These are phyloP conservation scores for Candida incommunis DNA, from an alignment of 805 yeast species.

Conservation along the genomic window DNA sequence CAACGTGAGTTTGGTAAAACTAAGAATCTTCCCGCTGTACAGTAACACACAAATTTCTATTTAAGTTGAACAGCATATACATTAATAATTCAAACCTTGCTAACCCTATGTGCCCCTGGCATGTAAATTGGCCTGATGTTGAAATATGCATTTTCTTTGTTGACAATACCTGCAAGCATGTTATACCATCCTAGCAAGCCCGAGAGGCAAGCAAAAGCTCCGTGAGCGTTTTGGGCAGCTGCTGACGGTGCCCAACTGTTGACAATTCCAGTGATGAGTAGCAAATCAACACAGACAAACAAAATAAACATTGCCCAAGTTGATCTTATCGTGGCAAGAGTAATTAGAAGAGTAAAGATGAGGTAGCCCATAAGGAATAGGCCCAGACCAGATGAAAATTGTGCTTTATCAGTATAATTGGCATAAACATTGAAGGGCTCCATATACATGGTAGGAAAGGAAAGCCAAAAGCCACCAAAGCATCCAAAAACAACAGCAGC, in stretches of 20 bases:
- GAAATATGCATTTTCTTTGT: slow-evolving; percentile 47
- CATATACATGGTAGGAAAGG: slow-evolving; percentile 41
- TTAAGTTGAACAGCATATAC: too few species aligned
- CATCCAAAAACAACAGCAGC: slow-evolving; percentile 36
- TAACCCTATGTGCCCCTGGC: slow-evolving; percentile 24
- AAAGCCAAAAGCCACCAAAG: slow-evolving; percentile 50
- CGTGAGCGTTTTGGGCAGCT: slow-evolving; percentile 37
- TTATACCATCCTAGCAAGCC: slow-evolving; percentile 56
- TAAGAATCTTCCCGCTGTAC: slow-evolving; percentile 11
- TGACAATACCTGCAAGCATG: slow-evolving; percentile 58
- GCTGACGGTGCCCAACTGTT: slow-evolving; percentile 3
- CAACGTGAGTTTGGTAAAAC: slow-evolving; percentile 19
- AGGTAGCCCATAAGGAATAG: slow-evolving; percentile 52
- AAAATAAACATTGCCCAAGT: slow-evolving; percentile 49
- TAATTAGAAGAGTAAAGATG: slow-evolving; percentile 41
- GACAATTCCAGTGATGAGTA: slow-evolving; percentile 30
- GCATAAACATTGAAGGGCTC: slow-evolving; percentile 36
- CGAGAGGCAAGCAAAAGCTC: slow-evolving; percentile 47
- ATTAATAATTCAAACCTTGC: not conserved
- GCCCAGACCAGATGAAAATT: slow-evolving; percentile 35
- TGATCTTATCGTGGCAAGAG: slow-evolving; percentile 44
- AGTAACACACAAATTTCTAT: too few species aligned
- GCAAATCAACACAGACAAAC: slow-evolving; percentile 35
- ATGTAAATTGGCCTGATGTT: slow-evolving; percentile 35
- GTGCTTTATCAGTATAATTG: slow-evolving; percentile 25